Evolutionary conservation across 2,329 filamentous ascomycete species (phyloP).

Genomic region (Trichoderma polysporum): DNA sequence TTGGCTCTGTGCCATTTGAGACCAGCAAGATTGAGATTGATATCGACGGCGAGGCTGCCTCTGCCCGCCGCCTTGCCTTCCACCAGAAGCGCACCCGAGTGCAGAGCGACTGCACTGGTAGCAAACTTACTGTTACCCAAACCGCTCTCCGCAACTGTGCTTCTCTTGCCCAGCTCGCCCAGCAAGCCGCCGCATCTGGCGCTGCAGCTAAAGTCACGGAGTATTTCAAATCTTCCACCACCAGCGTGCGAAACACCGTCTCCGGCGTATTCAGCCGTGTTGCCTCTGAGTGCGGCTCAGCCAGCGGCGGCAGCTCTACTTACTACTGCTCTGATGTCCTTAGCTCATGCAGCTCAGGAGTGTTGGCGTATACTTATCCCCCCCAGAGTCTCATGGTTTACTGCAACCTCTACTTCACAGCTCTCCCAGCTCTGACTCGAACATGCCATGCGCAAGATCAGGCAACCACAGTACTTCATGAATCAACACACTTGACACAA

Average conservation of each 20-base stretch:
- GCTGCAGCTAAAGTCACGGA: constrained; percentile 51
- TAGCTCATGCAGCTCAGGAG: constrained; percentile 48
- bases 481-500: constrained; percentile 62
- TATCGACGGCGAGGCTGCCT: constrained; percentile 57
- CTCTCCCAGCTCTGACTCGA: constrained; percentile 47
- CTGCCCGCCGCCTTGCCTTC: constrained; percentile 48
- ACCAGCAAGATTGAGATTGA: constrained; percentile 59
- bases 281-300: constrained; percentile 54
- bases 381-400: constrained; percentile 56
- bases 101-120: constrained; percentile 54
- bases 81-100: constrained; percentile 51
- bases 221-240: constrained; percentile 61
- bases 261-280: constrained; percentile 52
- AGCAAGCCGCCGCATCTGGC: constrained; percentile 50
- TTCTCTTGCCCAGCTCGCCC: constrained; percentile 52
- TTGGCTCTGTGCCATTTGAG: constrained; percentile 55
- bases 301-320: constrained; percentile 46
- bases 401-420: constrained; percentile 60
- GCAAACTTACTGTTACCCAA: constrained; percentile 43
- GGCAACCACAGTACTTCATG: constrained; percentile 64
- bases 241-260: constrained; percentile 48
- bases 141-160: constrained; percentile 56
- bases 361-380: constrained; percentile 63
- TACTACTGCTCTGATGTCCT: constrained; percentile 62
- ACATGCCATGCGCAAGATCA: constrained; percentile 65